Evolutionary conservation across 345 rosid genomes (phyloP), one percentile per base, ranked within the genome.

Genomic region (Carallia pectinifolia): DNA sequence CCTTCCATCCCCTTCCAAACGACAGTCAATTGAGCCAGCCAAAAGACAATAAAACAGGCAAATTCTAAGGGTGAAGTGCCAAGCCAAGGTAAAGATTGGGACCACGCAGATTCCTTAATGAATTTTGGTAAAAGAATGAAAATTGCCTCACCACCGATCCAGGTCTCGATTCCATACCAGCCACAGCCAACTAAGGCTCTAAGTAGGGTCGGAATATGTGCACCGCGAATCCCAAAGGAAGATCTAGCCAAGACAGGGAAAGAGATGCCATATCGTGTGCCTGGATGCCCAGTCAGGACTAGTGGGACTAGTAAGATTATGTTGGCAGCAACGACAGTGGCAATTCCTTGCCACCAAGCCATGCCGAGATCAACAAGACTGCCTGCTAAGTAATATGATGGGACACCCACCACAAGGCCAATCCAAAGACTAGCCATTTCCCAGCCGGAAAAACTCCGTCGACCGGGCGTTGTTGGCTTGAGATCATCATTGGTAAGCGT

Each of bases 341-440:
- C 89, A 58, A 94, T 86, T 6, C 96, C 98, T 80, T 94, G 98
- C 98, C 98, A 94, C 98, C 98, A 94, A 4, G 98, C 87, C 98
- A 94, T 94, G 48, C 98, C 98, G 6, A 94, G 80, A 66, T 94
- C 97, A 0, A 91, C 98, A 17, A 94, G 81, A 80, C 91, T 87
- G 0, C 96, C 98, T 0, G 98, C 98, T 6, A 94, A 76, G 85
- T 91, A 94, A 61, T 88, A 94, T 0, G 98, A 61, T 27, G 98
- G 98, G 16, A 94, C 97, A 33, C 98, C 98, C 17, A 91, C 96
- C 10, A 91, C 98, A 3, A 94, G 95, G 40, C 98, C 97, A n/a
- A 94, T 81, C 98, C 97, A 94, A 16, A 90, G 85, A 79, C 96
- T 86, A 17, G 98, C 90, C 95, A 94, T 87, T 74, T 91, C 98